Conservation (phyloP, 148 eudicot genomes). For the Agrostemma githago region DNA sequence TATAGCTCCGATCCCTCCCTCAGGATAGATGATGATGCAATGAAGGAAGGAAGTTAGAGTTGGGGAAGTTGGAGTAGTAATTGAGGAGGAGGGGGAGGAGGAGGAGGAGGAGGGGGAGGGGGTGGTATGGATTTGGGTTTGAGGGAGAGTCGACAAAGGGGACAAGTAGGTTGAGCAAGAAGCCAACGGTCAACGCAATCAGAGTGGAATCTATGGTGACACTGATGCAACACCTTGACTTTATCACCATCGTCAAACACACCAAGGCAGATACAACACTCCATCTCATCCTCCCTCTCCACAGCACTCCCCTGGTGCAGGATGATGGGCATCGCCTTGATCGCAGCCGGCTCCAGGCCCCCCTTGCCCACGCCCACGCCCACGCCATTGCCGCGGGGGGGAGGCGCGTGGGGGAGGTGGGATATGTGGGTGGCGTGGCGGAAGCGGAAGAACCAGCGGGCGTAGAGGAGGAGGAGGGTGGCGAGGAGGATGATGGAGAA, state of each 20-base stretch:
- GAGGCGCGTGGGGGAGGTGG: conserved; percentile 20
- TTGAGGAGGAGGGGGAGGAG: conserved; percentile 34
- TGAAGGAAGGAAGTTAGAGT: not conserved
- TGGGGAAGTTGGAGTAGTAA: not conserved
- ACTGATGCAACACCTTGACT: conserved; percentile 55
- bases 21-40: too few species aligned
- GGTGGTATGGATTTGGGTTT: conserved; percentile 41
- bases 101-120: conserved; percentile 35
- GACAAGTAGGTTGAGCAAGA: conserved; percentile 55
- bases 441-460: conserved; percentile 61
- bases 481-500: conserved; percentile 49
- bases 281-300: conserved; percentile 32
- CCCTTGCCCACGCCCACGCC: conserved; percentile 35
- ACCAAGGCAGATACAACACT: conserved; percentile 73
- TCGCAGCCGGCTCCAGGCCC: conserved; percentile 39
- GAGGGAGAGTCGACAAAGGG: conserved; percentile 59
- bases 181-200: conserved; percentile 82
- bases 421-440: conserved; percentile 15
- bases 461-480: conserved; percentile 50
- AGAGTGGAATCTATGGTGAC: conserved; percentile 57
- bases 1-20: too few species aligned
- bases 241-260: conserved; percentile 60
- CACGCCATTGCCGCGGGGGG: not conserved
- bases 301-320: conserved; percentile 28
- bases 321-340: conserved; percentile 41